Evolutionary conservation across 2,329 filamentous ascomycete species (phyloP), one percentile per base, ranked within the genome.

Genomic region (Exophiala oligosperma): DNA sequence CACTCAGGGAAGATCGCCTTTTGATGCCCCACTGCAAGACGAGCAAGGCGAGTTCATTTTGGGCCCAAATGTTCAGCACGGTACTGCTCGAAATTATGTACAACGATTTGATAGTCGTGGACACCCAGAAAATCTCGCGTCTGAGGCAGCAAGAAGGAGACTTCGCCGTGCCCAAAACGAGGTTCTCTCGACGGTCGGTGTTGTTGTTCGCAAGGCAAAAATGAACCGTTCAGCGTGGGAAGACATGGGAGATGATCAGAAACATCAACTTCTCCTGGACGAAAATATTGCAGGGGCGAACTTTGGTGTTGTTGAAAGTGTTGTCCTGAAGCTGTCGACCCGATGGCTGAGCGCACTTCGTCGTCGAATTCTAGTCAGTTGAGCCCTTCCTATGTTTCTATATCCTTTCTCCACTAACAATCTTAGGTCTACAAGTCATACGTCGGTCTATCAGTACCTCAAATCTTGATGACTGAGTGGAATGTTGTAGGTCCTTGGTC

Each of bases 161-260:
- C 71, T 79, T 6, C 69, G 75, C 50, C 73, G 76, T 66, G 78
- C 78, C 0, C 78, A 80, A 60, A 81, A 81, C 70, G 78, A 80
- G 60, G 76, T 79, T 32, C 70, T 80, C 14, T 76, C 75, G 23
- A 78, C 75, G 7, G 77, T 79, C 71, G 77, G 78, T 2, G 74
- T 79, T 40, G 76, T 79, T 40, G 77, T 59, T 76, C 74, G 53
- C 69, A 73, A 56, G 72, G 76, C 60, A 70, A 75, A 62, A 69
- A 72, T 14, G 73, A 69, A 52, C 29, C 59, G 50, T 37, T 51
- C 52, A 21, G 37, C 28, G 8, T 62, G 59, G 56, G 52, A 65
- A 49, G 41, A 32, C 38, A 57, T 69, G 26, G 68, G 66, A 54
- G 64, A 67, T n/a, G 67, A 70, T 35, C 72, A 70, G 55, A 74